These are phyloP conservation scores for Talaromyces sp. DNA, from an alignment of 2,329 filamentous ascomycete species.

Conservation along the genomic window DNA sequence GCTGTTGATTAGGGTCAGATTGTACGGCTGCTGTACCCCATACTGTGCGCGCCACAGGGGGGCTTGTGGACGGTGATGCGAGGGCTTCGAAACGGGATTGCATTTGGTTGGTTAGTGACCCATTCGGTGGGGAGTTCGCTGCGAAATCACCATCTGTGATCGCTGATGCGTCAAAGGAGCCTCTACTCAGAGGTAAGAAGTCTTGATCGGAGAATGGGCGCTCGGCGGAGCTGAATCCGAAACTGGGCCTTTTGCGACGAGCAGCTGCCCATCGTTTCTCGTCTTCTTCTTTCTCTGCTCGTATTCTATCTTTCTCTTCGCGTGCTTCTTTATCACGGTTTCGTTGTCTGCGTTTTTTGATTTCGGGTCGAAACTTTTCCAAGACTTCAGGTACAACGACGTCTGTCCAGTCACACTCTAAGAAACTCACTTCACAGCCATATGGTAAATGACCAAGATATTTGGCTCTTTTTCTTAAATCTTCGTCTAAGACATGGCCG, in stretches of 20 bases:
- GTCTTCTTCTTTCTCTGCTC: conserved; percentile 76
- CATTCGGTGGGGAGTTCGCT: conserved; percentile 38
- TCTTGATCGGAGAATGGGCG: conserved; percentile 58
- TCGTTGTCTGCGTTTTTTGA: conserved; percentile 69
- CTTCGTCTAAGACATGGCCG: conserved; percentile 82
- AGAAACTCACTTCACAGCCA: conserved; percentile 85
- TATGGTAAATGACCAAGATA: conserved; percentile 83
- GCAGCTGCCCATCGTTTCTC: conserved; percentile 66
- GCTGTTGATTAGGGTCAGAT: conserved; percentile 51
- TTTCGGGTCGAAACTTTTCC: conserved; percentile 71
- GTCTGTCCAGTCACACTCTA: conserved; percentile 95
- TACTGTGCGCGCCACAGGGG: conserved; percentile 72
- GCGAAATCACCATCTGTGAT: conserved; percentile 31
- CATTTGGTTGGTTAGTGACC: conserved; percentile 24
- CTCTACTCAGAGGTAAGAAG: conserved; percentile 60
- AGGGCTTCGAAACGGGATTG: conserved; percentile 50
- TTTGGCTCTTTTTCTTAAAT: conserved; percentile 75
- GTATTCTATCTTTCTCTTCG: conserved; percentile 79
- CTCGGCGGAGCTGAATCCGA: conserved; percentile 35
- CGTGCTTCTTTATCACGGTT: conserved; percentile 79
- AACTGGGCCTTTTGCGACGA: conserved; percentile 58
- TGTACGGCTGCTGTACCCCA: conserved; percentile 80
- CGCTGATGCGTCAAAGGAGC: conserved; percentile 25
- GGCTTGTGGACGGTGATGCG: conserved; percentile 77
- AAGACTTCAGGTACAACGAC: conserved; percentile 73